Base-by-base conservation (phyloP, 257 asterid species). In the Leonotis leonurus region DNA sequence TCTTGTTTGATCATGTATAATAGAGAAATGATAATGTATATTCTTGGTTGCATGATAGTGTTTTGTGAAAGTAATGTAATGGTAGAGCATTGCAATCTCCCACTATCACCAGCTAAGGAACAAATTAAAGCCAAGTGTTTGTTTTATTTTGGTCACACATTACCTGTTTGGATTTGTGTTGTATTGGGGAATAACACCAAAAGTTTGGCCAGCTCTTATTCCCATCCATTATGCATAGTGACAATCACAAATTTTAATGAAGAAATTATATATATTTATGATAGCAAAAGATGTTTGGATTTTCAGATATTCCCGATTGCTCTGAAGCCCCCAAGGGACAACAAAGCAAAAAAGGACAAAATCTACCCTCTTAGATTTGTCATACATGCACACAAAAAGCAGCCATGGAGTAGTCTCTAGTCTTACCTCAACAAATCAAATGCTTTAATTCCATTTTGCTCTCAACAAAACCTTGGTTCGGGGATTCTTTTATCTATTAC, bases 191-290 rank as follows among this genome's bases (percentile, higher is more conserved):
- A 77, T 72, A 72, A 69, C 13, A 29, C 79, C 79, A 81, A 75
- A 41, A 49, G 20, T 33, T 59, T 44, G 74, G 81, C 81, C 83
- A 77, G 51, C 86, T 57, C 77, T 69, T 68, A 69, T 80, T 77
- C 92, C 81, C 72, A 73, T 79, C 81, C 81, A 74, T 56, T 49
- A 8, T 33, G 76, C 54, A 60, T 63, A 57, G 13, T 48, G 81
- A 77, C 87, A 80, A 75, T 24, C n/a, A 13, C 33, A 48, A 41
- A 27, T 65, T 46, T 71, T 70, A 59, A 68, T 41, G 70, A 58
- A 39, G 5, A 33, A 44, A 30, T 37, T 39, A 50, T 56, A 67
- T 56, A 65, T 49, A 55, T 48, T 73, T 30, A 29, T 62, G 58
- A 64, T 54, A 61, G 41, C 41, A 53, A 29, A 16, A 24, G 72